These are phyloP conservation scores for Xylaria sp. DNA, from an alignment of 2,329 filamentous ascomycete genomes.

Conservation along the genomic window DNA sequence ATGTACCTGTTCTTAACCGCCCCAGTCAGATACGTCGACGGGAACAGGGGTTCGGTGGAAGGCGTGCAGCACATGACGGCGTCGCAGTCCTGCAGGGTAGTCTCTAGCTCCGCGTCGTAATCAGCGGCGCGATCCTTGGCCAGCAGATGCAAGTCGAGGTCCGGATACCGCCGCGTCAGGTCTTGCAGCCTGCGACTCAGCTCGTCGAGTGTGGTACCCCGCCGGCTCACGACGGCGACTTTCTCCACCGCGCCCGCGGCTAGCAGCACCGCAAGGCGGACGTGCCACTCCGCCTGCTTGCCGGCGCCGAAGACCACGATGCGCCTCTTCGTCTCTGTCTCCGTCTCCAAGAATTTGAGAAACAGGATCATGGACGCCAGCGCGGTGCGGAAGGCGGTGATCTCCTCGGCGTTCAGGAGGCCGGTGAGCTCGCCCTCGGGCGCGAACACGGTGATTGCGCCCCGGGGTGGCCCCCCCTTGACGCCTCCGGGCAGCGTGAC, in stretches of 20 bases:
- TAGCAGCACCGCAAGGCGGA: constrained; percentile 64
- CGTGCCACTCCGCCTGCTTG: constrained; percentile 73
- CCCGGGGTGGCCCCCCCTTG: constrained; percentile 38
- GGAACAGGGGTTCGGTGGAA: constrained; percentile 60
- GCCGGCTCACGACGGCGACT: constrained; percentile 17
- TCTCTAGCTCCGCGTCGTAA: constrained; percentile 48
- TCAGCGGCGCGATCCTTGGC: constrained; percentile 5
- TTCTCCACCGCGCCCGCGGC: constrained; percentile 30
- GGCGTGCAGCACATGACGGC: constrained; percentile 69
- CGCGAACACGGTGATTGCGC: constrained; percentile 11
- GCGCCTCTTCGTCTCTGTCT: too few relatives aligned
- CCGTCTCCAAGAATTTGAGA: constrained; percentile 51
- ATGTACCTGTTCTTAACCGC: constrained; percentile 45
- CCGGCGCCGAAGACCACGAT: constrained; percentile 70
- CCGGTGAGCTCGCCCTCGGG: constrained; percentile 44
- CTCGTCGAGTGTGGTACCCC: constrained; percentile 37
- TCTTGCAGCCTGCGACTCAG: constrained; percentile 44
- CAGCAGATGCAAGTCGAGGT: constrained; percentile 45
- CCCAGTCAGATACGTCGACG: constrained; percentile 47
- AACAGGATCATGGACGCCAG: constrained; percentile 65
- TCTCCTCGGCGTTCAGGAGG: constrained; percentile 67
- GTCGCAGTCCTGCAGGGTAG: constrained; percentile 57
- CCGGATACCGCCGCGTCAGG: constrained; percentile 27
- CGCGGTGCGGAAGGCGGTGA: constrained; percentile 71
- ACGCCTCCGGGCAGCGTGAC: constrained; percentile 7